These are phyloP conservation scores for Ambrosiella xylebori DNA, from an alignment of 2,329 filamentous ascomycete genomes.

Conservation along the genomic window DNA sequence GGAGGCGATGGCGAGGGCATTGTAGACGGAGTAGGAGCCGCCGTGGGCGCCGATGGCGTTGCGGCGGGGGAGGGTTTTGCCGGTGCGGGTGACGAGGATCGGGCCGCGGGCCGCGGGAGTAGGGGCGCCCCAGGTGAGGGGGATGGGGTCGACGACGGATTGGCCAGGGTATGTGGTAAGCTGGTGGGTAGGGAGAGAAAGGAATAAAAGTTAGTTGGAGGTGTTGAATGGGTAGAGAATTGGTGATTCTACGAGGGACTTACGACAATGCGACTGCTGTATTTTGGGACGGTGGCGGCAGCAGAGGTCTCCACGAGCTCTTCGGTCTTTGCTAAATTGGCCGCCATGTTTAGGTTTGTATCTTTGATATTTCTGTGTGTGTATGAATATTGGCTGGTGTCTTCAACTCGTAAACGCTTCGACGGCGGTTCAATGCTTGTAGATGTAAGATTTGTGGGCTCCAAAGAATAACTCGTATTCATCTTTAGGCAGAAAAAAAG, in stretches of 20 bases:
- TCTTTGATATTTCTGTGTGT: not conserved
- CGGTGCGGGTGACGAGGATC: slow-evolving; percentile 15
- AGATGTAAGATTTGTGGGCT: too few relatives aligned
- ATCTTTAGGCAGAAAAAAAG: too few relatives aligned
- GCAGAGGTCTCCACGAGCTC: not conserved
- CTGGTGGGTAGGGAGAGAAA: not conserved
- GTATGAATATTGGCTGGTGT: too few relatives aligned
- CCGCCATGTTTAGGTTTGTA: slow-evolving; percentile 1
- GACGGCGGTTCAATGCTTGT: too few relatives aligned
- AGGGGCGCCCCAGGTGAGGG: slow-evolving; percentile 15
- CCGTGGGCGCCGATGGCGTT: slow-evolving; percentile 28
- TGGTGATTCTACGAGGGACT: not conserved
- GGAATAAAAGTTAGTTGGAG: not conserved
- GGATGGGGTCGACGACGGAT: slow-evolving; percentile 16
- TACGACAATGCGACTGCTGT: slow-evolving; percentile 12
- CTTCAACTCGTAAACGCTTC: too few relatives aligned
- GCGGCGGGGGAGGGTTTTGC: slow-evolving; percentile 14
- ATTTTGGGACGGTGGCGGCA: slow-evolving; percentile 2
- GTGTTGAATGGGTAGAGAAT: not conserved
- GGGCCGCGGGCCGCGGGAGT: slow-evolving; percentile 15
- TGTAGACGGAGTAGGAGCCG: slow-evolving; percentile 91
- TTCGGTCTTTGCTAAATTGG: slow-evolving; percentile 1
- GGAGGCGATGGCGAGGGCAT: slow-evolving; percentile 79
- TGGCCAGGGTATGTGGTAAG: slow-evolving; percentile 17
- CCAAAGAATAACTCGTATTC: too few relatives aligned